phyloP scores from a whole-genome alignment of 805 yeast genomes.

The Myxozyma udenii region DNA sequence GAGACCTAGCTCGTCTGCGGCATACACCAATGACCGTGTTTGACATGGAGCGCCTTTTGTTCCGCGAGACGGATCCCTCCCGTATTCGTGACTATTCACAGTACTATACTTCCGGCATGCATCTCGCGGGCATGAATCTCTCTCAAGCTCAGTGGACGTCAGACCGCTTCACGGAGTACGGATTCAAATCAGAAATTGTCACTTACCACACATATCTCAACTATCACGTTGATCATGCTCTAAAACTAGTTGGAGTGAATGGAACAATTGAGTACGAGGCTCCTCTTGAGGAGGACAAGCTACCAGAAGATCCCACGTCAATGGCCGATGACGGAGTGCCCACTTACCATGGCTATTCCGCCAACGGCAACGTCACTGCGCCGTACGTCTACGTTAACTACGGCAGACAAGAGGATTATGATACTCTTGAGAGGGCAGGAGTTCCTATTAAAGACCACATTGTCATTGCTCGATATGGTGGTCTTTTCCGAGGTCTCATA shows the following conservation, averaged over 20 bases:
- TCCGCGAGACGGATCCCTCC: constrained; percentile 43
- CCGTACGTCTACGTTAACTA: constrained; percentile 64
- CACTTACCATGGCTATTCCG: constrained; percentile 74
- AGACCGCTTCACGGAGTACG: constrained; percentile 57
- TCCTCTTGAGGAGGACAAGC: constrained; percentile 49
- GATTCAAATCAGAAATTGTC: constrained; percentile 53
- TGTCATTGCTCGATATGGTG: constrained; percentile 66
- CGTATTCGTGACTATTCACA: constrained; percentile 52
- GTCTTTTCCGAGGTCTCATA: constrained; percentile 66
- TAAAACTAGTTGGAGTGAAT: constrained; percentile 44
- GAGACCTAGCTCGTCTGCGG: constrained; percentile 77
- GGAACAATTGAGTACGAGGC: constrained; percentile 49
- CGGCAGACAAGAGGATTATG: constrained; percentile 62
- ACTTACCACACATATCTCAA: constrained; percentile 61
- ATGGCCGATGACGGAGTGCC: constrained; percentile 52
- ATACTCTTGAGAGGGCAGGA: constrained; percentile 45
- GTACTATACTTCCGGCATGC: constrained; percentile 36
- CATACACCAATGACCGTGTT: constrained; percentile 60
- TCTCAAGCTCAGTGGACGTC: constrained; percentile 54
- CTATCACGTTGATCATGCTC: constrained; percentile 56
- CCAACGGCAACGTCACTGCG: constrained; percentile 70
- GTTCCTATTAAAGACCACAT: constrained; percentile 56
- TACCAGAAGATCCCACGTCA: constrained; percentile 54
- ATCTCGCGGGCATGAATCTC: constrained; percentile 40
- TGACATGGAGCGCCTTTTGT: constrained; percentile 64